phyloP scores from a whole-genome alignment of 306 rosid genomes.

The Begonia fuchsioides region DNA sequence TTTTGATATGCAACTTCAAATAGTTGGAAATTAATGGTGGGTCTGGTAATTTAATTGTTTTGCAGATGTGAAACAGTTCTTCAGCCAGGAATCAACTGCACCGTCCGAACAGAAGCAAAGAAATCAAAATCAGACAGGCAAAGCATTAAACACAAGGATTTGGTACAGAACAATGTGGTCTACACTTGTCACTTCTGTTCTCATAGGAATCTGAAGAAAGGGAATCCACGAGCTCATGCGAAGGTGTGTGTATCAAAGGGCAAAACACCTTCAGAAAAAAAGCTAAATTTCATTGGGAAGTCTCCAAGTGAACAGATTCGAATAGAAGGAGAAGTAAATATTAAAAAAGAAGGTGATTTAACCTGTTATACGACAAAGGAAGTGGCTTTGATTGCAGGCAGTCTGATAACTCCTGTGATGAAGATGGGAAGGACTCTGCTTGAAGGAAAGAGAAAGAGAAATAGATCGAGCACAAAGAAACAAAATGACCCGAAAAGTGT shows the following conservation, averaged over 20 bases:
- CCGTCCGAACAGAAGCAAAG: constrained; percentile 45
- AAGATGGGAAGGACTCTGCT: constrained; percentile 8
- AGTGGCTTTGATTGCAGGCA: constrained; percentile 3
- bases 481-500: constrained; percentile 14
- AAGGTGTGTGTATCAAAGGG: constrained; percentile 23
- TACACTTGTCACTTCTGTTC: constrained; percentile 57
- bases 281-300: constrained; percentile 3
- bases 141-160: constrained; percentile 17
- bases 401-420: constrained; percentile 18
- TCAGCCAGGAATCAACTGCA: constrained; percentile 61
- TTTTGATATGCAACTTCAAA: background rate
- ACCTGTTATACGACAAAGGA: constrained; percentile 4
- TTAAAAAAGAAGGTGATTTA: constrained; percentile 9
- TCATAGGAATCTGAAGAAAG: constrained; percentile 44
- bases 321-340: constrained; percentile 8
- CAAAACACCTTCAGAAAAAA: constrained; percentile 18
- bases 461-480: constrained; percentile 20
- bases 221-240: constrained; percentile 41
- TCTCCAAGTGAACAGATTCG: constrained; percentile 15
- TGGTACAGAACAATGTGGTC: constrained; percentile 39
- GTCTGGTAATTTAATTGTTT: constrained; percentile 1
- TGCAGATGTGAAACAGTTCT: constrained; percentile 69
- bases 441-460: constrained; percentile 32
- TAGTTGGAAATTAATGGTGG: background rate
- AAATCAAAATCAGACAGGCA: constrained; percentile 21